phyloP scores from a whole-genome alignment of 768 basidiomycete species.

The Tulasnella sp. region DNA sequence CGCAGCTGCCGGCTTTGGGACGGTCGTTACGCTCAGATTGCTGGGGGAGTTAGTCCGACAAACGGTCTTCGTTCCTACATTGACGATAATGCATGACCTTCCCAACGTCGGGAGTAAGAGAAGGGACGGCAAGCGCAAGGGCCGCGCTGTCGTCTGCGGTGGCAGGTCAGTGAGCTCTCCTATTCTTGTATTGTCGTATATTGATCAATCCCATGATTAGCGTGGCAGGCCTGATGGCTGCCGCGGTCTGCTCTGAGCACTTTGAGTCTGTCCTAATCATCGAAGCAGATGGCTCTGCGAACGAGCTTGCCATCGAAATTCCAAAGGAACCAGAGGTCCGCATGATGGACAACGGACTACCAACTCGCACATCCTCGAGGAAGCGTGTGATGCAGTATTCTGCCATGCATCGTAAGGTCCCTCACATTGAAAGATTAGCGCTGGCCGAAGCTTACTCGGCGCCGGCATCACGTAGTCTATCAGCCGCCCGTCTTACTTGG shows the following conservation, averaged over 20 bases:
- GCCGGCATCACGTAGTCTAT: neutral
- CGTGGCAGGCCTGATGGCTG: constrained; percentile 4
- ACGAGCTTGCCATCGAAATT: neutral
- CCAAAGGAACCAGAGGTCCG: neutral
- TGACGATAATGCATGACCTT: neutral
- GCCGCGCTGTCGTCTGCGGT: neutral
- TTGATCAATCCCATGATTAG: neutral
- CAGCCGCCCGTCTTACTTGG: constrained; percentile 3
- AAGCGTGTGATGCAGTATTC: constrained; percentile 8
- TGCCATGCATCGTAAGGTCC: neutral
- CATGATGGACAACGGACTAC: neutral
- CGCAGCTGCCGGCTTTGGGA: too few relatives aligned
- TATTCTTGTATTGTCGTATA: too few relatives aligned
- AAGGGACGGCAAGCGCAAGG: neutral
- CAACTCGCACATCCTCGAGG: neutral
- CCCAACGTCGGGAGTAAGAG: neutral
- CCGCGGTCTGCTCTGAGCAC: constrained; percentile 5
- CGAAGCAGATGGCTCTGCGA: constrained; percentile 6
- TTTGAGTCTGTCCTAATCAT: constrained; percentile 7
- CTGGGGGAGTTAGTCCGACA: neutral
- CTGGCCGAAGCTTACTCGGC: neutral
- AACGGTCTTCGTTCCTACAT: neutral
- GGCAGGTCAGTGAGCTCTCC: neutral
- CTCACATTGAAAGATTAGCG: too few relatives aligned
- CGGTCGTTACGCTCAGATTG: neutral